Evolutionary conservation across 2,329 filamentous ascomycete genomes (phyloP).

Genomic region (Fusarium agapanthi): DNA sequence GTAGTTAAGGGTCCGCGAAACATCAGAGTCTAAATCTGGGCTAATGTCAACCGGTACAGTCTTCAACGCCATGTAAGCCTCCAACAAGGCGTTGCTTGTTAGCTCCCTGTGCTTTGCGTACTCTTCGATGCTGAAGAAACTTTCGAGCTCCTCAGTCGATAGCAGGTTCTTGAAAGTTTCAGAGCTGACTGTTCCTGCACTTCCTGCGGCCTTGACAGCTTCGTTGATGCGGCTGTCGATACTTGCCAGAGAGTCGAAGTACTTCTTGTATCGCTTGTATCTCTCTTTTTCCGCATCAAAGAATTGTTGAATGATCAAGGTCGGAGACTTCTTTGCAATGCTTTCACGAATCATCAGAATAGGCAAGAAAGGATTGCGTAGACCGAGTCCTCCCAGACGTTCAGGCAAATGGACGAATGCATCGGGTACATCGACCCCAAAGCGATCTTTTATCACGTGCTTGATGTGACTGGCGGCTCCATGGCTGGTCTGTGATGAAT

Average conservation of each 20-base stretch:
- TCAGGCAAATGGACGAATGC: not conserved
- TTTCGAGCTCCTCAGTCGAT: not conserved
- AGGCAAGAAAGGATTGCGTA: not conserved
- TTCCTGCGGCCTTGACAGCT: not conserved
- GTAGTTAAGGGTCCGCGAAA: not conserved
- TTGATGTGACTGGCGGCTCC: not conserved
- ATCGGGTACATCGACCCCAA: not conserved
- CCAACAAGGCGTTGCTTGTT: not conserved
- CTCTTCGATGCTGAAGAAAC: not conserved
- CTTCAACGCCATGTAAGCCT: not conserved
- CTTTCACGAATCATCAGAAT: not conserved
- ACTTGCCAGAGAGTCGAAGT: not conserved
- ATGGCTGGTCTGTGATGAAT: not conserved
- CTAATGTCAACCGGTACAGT: not conserved
- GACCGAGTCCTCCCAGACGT: not conserved
- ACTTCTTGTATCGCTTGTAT: not conserved
- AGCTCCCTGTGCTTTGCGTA: not conserved
- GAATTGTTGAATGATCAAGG: not conserved
- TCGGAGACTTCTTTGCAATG: not conserved
- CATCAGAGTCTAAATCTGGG: not conserved
- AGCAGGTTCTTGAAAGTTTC: not conserved
- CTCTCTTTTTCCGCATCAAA: not conserved
- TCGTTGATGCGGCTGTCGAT: not conserved
- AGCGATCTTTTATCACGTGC: not conserved
- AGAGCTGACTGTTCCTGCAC: not conserved